Evolutionary conservation across 2,329 filamentous ascomycete species (phyloP).

Genomic region (Arthroderma uncinatum): DNA sequence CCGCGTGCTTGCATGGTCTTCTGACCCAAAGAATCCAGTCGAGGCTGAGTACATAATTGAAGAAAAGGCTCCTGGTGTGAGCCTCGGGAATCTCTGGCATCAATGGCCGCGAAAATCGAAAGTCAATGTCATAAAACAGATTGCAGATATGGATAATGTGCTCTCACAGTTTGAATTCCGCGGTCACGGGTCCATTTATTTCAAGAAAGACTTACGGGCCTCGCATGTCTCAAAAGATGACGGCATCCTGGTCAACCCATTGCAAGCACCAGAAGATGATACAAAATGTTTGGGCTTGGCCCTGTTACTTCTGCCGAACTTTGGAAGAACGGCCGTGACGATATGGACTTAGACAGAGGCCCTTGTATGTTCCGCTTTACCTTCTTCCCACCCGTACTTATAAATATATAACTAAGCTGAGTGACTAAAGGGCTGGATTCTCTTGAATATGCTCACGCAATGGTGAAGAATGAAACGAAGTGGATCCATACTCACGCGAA

Average conservation of each 20-base stretch:
- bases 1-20: conserved; percentile 11
- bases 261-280: not conserved
- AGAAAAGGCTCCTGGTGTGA: conserved; percentile 18
- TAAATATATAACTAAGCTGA: conserved; percentile 8
- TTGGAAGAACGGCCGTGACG: conserved; percentile 16
- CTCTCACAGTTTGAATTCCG: conserved; percentile 6
- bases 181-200: conserved; percentile 11
- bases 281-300: conserved; percentile 15
- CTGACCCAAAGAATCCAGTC: conserved; percentile 13
- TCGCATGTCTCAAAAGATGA: not conserved
- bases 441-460: conserved; percentile 19
- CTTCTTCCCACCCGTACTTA: not conserved
- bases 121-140: conserved; percentile 8
- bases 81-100: conserved; percentile 8
- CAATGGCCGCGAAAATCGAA: conserved; percentile 16
- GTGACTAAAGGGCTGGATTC: too few relatives aligned
- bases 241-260: not conserved
- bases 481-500: conserved; percentile 19
- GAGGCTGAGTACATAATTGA: conserved; percentile 19
- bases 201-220: conserved; percentile 7
- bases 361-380: conserved; percentile 19
- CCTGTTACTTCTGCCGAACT: conserved; percentile 18
- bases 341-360: conserved; percentile 22
- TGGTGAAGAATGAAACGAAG: conserved; percentile 20
- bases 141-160: conserved; percentile 8